phyloP scores from a whole-genome alignment of 2,329 filamentous ascomycete genomes.

The Pyrenophora tritici-repentis region DNA sequence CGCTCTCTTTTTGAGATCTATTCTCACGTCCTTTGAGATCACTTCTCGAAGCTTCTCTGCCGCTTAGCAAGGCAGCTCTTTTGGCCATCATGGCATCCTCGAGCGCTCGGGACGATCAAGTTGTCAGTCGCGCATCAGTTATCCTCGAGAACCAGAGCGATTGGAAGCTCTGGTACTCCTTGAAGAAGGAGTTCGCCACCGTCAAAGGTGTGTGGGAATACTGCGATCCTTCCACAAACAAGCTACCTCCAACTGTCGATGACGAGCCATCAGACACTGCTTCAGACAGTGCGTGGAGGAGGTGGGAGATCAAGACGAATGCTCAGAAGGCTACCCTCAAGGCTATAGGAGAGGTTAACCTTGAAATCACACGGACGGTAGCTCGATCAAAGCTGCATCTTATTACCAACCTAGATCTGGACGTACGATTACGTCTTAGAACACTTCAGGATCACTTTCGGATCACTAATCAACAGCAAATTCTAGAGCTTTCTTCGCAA shows the following conservation, averaged over 20 bases:
- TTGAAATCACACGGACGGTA: background rate
- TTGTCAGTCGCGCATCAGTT: background rate
- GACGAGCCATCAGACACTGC: background rate
- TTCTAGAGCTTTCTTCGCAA: background rate
- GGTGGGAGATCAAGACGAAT: conserved; percentile 1
- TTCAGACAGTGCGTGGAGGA: background rate
- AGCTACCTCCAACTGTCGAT: background rate
- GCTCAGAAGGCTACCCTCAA: background rate
- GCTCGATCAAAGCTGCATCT: background rate
- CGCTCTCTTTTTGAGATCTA: too few species aligned
- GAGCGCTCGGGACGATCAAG: background rate
- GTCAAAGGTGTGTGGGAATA: conserved; percentile 5
- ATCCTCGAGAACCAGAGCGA: background rate
- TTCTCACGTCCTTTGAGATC: too few species aligned
- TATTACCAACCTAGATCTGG: background rate
- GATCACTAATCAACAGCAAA: background rate
- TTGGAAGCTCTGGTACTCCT: too few species aligned
- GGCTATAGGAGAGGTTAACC: conserved; percentile 1
- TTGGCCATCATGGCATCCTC: background rate
- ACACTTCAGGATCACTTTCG: background rate
- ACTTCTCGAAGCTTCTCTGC: background rate
- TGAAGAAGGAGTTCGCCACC: background rate
- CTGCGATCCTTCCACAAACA: background rate
- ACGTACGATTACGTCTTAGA: background rate
- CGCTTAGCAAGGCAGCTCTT: background rate